Percentiles rank a stretch among this genome's conserved stretches.
Conservation (phyloP, 169 alveolate genomes). For the Plasmodium blacklocki region DNA sequence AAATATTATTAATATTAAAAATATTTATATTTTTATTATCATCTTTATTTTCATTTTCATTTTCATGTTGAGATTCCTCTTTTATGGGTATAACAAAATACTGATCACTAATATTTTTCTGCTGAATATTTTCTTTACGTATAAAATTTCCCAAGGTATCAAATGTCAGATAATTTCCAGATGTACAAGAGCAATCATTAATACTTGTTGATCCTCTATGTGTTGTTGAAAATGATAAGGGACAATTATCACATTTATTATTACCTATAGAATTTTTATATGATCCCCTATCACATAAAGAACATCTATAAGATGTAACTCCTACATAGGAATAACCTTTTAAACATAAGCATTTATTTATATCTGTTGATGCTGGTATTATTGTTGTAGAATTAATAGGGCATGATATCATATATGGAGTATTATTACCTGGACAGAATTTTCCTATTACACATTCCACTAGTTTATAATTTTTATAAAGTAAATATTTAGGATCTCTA, state of each 20-base stretch:
- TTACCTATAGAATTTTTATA: constrained; percentile 79
- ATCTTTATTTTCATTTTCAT: constrained; percentile 4
- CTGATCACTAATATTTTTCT: constrained; percentile 44
- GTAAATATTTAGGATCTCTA: constrained; percentile 50
- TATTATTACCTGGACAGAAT: constrained; percentile 82
- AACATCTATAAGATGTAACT: constrained; percentile 61
- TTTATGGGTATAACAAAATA: constrained; percentile 64
- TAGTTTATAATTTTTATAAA: constrained; percentile 49
- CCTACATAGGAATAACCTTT: constrained; percentile 79
- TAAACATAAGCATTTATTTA: constrained; percentile 82
- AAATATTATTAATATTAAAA: constrained; percentile 13
- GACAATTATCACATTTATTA: constrained; percentile 81
- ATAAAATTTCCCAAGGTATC: constrained; percentile 46
- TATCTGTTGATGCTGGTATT: constrained; percentile 51
- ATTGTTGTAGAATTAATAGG: constrained; percentile 83
- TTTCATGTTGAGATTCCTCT: constrained; percentile 12
- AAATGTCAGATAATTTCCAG: constrained; percentile 76
- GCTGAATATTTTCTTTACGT: constrained; percentile 31
- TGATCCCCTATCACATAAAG: constrained; percentile 82
- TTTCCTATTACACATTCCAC: constrained; percentile 47
- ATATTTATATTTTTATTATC: constrained; percentile 10
- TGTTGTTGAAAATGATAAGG: constrained; percentile 80
- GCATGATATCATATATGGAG: constrained; percentile 76
- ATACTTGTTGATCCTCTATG: constrained; percentile 78
- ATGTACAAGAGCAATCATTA: constrained; percentile 80